These are phyloP conservation scores for Sporothrix euskadiensis DNA, from an alignment of 2,329 filamentous ascomycete genomes.

Conservation along the genomic window DNA sequence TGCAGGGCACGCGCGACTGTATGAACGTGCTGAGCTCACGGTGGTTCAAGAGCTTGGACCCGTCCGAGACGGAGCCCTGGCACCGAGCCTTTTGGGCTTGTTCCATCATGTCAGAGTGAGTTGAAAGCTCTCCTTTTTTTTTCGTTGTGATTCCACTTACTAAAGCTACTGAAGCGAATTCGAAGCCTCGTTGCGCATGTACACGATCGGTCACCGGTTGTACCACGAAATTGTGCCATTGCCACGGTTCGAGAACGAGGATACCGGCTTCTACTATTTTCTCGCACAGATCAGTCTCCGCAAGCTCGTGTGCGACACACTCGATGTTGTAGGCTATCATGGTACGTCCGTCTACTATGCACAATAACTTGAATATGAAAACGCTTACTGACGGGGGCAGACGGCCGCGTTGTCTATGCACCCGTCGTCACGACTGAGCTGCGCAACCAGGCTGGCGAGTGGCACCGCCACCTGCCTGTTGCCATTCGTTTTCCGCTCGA, in stretches of 20 bases:
- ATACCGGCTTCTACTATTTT: slow-evolving; percentile 32
- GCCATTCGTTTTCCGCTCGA: slow-evolving; percentile 31
- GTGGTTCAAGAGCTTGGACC: slow-evolving; percentile 24
- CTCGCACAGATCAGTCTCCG: slow-evolving; percentile 31
- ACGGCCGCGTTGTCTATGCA: slow-evolving; percentile 28
- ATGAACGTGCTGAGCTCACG: slow-evolving; percentile 28
- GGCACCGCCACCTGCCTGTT: slow-evolving; percentile 30
- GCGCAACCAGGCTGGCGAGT: slow-evolving; percentile 28
- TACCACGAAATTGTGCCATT: slow-evolving; percentile 30
- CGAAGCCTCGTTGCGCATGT: slow-evolving; percentile 26
- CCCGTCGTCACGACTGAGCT: slow-evolving; percentile 29
- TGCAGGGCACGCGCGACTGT: slow-evolving; percentile 27
- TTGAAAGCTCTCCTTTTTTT: not conserved
- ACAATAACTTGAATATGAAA: too few species aligned
- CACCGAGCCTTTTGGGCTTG: slow-evolving; percentile 31
- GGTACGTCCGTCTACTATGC: not conserved
- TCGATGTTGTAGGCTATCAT: slow-evolving; percentile 30
- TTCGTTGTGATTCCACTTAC: not conserved
- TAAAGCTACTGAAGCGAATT: slow-evolving; percentile 23
- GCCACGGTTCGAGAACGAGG: slow-evolving; percentile 30
- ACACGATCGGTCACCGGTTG: slow-evolving; percentile 29
- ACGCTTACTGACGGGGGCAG: not conserved
- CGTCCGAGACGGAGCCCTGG: slow-evolving; percentile 26
- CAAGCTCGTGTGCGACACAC: slow-evolving; percentile 27
- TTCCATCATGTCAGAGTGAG: slow-evolving; percentile 29